Percentiles rank a stretch among this genome's conserved stretches.
These are phyloP conservation scores for Cytidiella melzeri DNA, from an alignment of 768 basidiomycete species.

Conservation along the genomic window DNA sequence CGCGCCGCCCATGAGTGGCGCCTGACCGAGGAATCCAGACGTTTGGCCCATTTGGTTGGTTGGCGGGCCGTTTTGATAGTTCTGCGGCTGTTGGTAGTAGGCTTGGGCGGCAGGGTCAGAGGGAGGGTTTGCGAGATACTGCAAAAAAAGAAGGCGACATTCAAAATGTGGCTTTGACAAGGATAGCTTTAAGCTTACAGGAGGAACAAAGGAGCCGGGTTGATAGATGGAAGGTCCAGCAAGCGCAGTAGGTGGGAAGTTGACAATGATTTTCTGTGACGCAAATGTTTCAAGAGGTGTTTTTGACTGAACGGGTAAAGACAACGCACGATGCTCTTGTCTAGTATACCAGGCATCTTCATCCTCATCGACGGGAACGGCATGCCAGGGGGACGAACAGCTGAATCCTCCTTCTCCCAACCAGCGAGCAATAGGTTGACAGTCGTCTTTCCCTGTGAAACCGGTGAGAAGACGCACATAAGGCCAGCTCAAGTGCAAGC, in stretches of 20 bases:
- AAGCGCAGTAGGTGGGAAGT: conserved; percentile 27
- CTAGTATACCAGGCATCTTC: conserved; percentile 34
- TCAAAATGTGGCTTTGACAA: not conserved
- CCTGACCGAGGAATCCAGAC: not conserved
- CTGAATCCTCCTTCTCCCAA: conserved; percentile 37
- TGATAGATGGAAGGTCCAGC: conserved; percentile 32
- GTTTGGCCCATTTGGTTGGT: not conserved
- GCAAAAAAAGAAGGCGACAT: not conserved
- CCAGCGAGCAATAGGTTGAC: conserved; percentile 31
- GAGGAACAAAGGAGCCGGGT: conserved; percentile 37
- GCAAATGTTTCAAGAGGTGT: not conserved
- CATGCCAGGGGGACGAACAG: conserved; percentile 18
- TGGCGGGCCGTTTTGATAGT: conserved; percentile 18
- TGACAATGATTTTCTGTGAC: conserved; percentile 33
- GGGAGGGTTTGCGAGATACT: conserved; percentile 35
- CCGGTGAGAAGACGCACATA: not conserved
- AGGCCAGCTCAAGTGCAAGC: too few relatives aligned
- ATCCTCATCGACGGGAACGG: conserved; percentile 36
- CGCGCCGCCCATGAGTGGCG: conserved; percentile 35
- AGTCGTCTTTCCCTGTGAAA: conserved; percentile 35
- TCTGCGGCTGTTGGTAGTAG: conserved; percentile 7
- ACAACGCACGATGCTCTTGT: conserved; percentile 30
- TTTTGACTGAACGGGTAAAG: not conserved
- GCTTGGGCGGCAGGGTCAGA: conserved; percentile 24
- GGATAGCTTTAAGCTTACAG: conserved; percentile 24